Base-by-base conservation (phyloP, 1,284 basidiomycete genomes). In the Microstroma glucosiphilum region DNA sequence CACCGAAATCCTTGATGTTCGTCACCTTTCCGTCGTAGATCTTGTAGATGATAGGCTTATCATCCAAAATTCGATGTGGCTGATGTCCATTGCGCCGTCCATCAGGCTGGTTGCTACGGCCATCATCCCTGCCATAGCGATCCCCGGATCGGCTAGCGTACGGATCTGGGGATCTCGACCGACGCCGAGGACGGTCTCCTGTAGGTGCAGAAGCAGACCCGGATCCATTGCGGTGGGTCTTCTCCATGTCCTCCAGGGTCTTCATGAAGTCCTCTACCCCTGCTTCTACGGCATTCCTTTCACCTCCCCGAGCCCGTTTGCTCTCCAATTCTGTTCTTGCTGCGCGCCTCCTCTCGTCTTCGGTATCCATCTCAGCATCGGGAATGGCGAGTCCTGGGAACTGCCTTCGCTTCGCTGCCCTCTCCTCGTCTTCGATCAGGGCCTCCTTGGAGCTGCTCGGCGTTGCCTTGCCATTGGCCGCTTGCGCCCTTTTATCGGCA, bases 1-100 rank as follows among this genome's bases (percentile, higher is more conserved):
- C 92, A 59, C 94, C 94, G 80, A 97, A 98, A 69, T 98, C 94
- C 79, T 91, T 92, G 75, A 97, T 77, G 19, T 89, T 87, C 6
- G 89, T 85, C 25, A 98, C 88, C 62, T 86, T 87, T 7, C 92
- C 94, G 63, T 86, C 84, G 81, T 98, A 98, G 55, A 97, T 92
- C 83, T 97, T 97, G 86, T 88, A 96, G 46, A 96, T 79, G 1
- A 96, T 82, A 0, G 96, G 92, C 58, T 83, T 83, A 48, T 94
- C 90, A 78, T 98, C 75, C 17, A 66, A 62, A 12, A 64, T 60
- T 41, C 67, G 64, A 3, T 64, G 59, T 37, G 30, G 30, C 4
- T 3, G 30, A 37, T 37, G 30, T 13, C 69, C 69, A 26, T 66
- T 17, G 56, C 40, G 60, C 56, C 13, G 61, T 57, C 1, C 55